Percentiles rank a stretch among this genome's conserved stretches.
phyloP scores from a whole-genome alignment of 2,329 filamentous ascomycete genomes.

The Tolypocladium tropicale region DNA sequence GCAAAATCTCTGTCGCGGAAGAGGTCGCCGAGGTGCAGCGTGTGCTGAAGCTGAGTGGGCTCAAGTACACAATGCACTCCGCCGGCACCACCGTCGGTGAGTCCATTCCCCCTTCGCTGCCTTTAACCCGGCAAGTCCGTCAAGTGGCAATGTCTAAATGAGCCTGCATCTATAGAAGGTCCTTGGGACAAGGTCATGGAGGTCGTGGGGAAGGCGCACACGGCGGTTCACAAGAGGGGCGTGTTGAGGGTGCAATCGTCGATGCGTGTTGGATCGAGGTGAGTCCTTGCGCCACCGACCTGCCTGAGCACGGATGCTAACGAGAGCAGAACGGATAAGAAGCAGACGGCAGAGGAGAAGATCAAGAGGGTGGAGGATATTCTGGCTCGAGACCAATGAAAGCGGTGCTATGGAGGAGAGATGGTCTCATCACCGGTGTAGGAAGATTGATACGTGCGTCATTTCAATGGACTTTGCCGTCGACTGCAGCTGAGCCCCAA shows the following conservation, averaged over 20 bases:
- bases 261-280: conserved; percentile 76
- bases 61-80: conserved; percentile 84
- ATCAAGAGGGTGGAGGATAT: conserved; percentile 50
- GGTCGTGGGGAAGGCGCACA: conserved; percentile 78
- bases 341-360: conserved; percentile 72
- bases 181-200: conserved; percentile 82
- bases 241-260: conserved; percentile 77
- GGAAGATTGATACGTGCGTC: too few species aligned
- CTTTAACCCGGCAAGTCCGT: neutral
- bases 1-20: conserved; percentile 61
- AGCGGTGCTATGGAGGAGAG: neutral
- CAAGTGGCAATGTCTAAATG: neutral
- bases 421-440: neutral
- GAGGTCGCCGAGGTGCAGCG: conserved; percentile 86
- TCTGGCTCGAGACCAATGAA: conserved; percentile 19
- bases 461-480: too few species aligned
- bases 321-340: conserved; percentile 68
- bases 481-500: neutral
- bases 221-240: conserved; percentile 65
- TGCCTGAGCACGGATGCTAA: neutral
- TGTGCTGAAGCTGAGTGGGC: conserved; percentile 67
- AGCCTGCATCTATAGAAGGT: conserved; percentile 53
- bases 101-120: conserved; percentile 17
- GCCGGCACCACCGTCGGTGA: conserved; percentile 86
- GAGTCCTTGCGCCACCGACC: conserved; percentile 14